Evolutionary conservation across 768 basidiomycete genomes (phyloP).

Genomic region (Lepiota venenata): DNA sequence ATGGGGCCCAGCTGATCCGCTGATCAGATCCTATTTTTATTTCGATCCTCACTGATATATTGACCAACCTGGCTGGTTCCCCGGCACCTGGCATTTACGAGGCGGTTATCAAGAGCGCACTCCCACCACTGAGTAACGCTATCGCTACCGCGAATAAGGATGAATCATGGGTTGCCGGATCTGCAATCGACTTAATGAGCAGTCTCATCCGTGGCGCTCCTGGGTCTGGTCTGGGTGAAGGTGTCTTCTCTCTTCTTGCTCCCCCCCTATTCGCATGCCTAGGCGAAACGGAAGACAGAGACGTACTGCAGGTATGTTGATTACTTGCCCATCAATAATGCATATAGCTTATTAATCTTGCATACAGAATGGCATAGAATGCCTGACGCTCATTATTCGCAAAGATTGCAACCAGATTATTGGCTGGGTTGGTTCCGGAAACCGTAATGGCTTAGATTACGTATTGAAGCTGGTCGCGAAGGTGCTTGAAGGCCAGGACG

Average conservation of each 20-base stretch:
- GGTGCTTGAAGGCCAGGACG: constrained; percentile 75
- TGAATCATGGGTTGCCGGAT: constrained; percentile 74
- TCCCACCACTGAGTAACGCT: constrained; percentile 69
- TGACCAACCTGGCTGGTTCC: constrained; percentile 66
- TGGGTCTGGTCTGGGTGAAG: constrained; percentile 64
- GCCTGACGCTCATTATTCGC: constrained; percentile 79
- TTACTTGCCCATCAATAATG: neutral
- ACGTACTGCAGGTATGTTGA: constrained; percentile 66
- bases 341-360: neutral
- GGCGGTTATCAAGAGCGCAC: constrained; percentile 64
- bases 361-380: constrained; percentile 72
- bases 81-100: constrained; percentile 61
- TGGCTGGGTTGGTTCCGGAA: constrained; percentile 64
- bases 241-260: constrained; percentile 75
- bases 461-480: constrained; percentile 75
- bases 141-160: constrained; percentile 54
- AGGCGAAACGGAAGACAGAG: constrained; percentile 75
- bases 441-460: constrained; percentile 73
- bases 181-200: constrained; percentile 79
- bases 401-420: constrained; percentile 85
- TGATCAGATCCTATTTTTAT: constrained; percentile 78
- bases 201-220: constrained; percentile 70
- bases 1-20: neutral
- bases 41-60: constrained; percentile 80
- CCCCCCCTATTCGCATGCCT: constrained; percentile 73